Base-by-base conservation (phyloP, 768 basidiomycete genomes). In the Lactarius vividus region DNA sequence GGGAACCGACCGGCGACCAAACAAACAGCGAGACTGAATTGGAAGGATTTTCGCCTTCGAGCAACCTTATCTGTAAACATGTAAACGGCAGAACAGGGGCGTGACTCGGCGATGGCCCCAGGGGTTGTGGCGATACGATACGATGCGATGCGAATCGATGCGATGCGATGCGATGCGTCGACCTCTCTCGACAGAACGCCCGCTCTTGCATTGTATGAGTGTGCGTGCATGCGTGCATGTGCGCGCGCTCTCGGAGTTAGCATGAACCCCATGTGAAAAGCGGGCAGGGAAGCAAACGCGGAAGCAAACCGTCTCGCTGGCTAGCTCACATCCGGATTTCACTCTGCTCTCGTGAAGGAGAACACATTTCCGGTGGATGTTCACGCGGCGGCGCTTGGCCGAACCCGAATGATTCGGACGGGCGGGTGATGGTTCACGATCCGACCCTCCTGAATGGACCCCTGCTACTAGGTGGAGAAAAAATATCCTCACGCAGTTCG, bases 21-120 rank as follows among this genome's bases (percentile, higher is more conserved):
- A 66, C 33, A 66, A 69, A 62, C 31, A 39, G 67, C 67, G 65
- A 58, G 57, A 67, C 59, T 67, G 65, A 67, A 69, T 66, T 61
- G 39, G 64, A 68, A 66, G 61, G 67, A 69, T 69, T 69, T 66
- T 69, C 67, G 65, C 67, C 67, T 66, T 67, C 65, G 67, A 52
- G 53, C 67, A 66, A 69, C 65, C 67, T 69, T 69, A 66, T 66
- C 58, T 66, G 65, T 53, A 29, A 57, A 29, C 49, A 18, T 46
- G 39, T n/a, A 62, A 61, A 26, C 40, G 55, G 54, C 46, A 23
- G 46, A 49, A 26, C 33, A 53, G 35, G 58, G 11, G 46, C 60
- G 54, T 52, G 55, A 66, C 33, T 33, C 42, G 57, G 52, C 57
- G 62, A 58, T 66, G 18, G 49, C 49, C 18, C 49, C 52, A 59